Percentiles rank a stretch among this genome's conserved stretches.
phyloP scores from a whole-genome alignment of 352 stramenopile genomes.

The Elongisporangium prolatum region DNA sequence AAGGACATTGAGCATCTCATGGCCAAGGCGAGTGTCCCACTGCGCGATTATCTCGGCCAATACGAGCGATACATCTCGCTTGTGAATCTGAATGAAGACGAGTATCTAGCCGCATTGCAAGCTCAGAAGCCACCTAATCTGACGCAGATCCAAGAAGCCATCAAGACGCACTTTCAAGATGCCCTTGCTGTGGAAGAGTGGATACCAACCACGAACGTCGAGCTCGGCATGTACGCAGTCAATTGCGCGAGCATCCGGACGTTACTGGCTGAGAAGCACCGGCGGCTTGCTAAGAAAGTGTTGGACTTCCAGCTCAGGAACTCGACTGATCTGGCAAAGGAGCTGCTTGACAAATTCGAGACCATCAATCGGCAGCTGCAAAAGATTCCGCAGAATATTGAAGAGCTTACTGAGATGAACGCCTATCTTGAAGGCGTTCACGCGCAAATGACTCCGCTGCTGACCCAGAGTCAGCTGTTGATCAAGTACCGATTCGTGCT shows the following conservation, averaged over 20 bases:
- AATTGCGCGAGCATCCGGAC: slow-evolving; percentile 64
- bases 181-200: slow-evolving; percentile 48
- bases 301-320: slow-evolving; percentile 74
- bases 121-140: slow-evolving; percentile 73
- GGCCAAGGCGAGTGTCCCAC: slow-evolving; percentile 45
- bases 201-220: slow-evolving; percentile 54
- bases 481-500: slow-evolving; percentile 78
- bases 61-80: slow-evolving; percentile 87
- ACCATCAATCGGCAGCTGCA: slow-evolving; percentile 80
- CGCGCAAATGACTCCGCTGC: slow-evolving; percentile 50
- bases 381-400: slow-evolving; percentile 89
- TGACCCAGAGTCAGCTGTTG: slow-evolving; percentile 70
- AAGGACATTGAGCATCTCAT: slow-evolving; percentile 53
- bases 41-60: slow-evolving; percentile 74
- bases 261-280: slow-evolving; percentile 75
- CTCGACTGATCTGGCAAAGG: slow-evolving; percentile 63
- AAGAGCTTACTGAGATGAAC: slow-evolving; percentile 88
- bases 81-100: slow-evolving; percentile 88
- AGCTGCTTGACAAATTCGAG: slow-evolving; percentile 80
- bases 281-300: slow-evolving; percentile 63
- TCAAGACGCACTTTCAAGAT: slow-evolving; percentile 76
- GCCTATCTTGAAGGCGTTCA: slow-evolving; percentile 77
- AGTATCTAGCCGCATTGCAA: slow-evolving; percentile 74
- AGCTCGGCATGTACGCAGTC: slow-evolving; percentile 84
- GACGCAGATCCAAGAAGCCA: slow-evolving; percentile 55